Evolutionary conservation across 1,284 basidiomycete genomes (phyloP).

Genomic region (Pseudozyma pruni): DNA sequence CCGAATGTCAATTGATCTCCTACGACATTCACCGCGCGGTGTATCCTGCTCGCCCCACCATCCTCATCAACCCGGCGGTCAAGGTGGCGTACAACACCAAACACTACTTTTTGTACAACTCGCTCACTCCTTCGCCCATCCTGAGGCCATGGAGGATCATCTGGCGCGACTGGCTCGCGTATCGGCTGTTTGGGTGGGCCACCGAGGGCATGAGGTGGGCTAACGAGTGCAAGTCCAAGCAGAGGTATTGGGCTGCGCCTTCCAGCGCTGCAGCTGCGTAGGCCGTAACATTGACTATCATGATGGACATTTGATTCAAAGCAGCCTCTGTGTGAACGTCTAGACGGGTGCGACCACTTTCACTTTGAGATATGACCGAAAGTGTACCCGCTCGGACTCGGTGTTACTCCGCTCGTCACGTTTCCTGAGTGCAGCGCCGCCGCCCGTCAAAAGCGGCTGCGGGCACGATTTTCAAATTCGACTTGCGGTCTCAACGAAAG

Average conservation of each 20-base stretch:
- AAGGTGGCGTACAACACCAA: constrained; percentile 50
- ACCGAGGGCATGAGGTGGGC: constrained; percentile 35
- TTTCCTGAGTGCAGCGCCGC: too few relatives aligned
- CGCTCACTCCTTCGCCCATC: constrained; percentile 45
- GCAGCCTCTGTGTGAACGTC: too few relatives aligned
- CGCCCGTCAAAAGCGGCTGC: too few relatives aligned
- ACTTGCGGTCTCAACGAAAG: too few relatives aligned
- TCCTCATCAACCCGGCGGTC: constrained; percentile 71
- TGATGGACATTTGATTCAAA: too few relatives aligned
- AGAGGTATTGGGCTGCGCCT: constrained; percentile 17
- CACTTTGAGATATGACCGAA: too few relatives aligned
- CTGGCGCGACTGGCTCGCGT: constrained; percentile 52
- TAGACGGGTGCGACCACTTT: too few relatives aligned
- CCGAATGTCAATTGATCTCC: constrained; percentile 73
- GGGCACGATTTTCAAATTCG: too few relatives aligned
- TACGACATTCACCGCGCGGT: constrained; percentile 73
- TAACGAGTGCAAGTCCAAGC: constrained; percentile 22
- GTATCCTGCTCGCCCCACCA: constrained; percentile 68
- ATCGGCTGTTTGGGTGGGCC: constrained; percentile 48
- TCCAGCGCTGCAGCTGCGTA: background rate
- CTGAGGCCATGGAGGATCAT: constrained; percentile 48
- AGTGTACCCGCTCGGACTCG: too few relatives aligned
- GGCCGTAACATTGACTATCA: too few relatives aligned
- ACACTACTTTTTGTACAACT: constrained; percentile 44
- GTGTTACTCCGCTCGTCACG: too few relatives aligned